A percentile compares a stretch with the other conserved stretches of the same genome.
phyloP scores from a whole-genome alignment of 73 alveolate genomes.

The Breviolum minutum region DNA sequence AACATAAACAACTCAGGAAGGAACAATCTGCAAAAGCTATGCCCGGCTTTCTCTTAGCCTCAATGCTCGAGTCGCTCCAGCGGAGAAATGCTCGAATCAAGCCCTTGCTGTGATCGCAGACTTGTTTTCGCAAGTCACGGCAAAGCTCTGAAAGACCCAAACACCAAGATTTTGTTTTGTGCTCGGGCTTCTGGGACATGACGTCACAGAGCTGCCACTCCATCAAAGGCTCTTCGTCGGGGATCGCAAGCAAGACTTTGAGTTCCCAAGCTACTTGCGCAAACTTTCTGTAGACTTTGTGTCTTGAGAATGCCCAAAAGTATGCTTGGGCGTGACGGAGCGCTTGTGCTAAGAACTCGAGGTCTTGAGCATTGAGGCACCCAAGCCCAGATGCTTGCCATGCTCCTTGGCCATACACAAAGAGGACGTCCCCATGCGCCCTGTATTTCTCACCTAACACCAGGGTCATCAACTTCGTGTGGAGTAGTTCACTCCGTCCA shows the following conservation, averaged over 20 bases:
- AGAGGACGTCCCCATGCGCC: neutral
- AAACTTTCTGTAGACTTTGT: neutral
- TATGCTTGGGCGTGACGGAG: slow-evolving; percentile 13
- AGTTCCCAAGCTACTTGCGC: neutral
- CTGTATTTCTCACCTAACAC: slow-evolving; percentile 7
- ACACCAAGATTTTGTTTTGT: neutral
- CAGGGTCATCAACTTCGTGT: neutral
- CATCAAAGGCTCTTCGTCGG: neutral
- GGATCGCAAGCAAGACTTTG: neutral
- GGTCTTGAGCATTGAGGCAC: neutral
- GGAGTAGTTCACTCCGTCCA: neutral
- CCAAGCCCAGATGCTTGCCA: neutral
- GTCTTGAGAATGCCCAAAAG: neutral
- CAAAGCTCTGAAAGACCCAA: neutral
- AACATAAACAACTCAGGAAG: neutral
- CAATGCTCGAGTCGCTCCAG: neutral
- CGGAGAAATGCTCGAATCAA: neutral
- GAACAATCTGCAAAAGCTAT: neutral
- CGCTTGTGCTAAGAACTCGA: neutral
- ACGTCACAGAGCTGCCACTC: slow-evolving; percentile 11
- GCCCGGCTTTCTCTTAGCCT: neutral
- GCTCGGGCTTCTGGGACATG: neutral
- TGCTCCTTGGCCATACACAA: slow-evolving; percentile 1
- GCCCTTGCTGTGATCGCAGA: neutral
- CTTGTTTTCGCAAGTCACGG: slow-evolving; percentile 2